A percentile compares a stretch with the other conserved stretches of the same genome.
Conservation (phyloP, 2,329 filamentous ascomycete genomes). For the Bipolaris victoriae region DNA sequence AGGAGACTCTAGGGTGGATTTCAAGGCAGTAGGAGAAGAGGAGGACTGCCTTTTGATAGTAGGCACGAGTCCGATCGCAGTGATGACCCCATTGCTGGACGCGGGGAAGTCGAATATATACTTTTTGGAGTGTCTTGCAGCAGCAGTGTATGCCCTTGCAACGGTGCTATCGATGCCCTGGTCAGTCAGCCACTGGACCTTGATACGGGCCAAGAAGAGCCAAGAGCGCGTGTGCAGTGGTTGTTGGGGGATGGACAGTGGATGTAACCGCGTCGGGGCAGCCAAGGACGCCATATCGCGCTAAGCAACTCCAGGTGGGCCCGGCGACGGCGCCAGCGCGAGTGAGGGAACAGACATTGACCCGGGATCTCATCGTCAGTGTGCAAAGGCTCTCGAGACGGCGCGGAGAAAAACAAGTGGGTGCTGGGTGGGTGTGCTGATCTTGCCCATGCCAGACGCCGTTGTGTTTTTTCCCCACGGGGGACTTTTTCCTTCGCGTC, state of each 20-base stretch:
- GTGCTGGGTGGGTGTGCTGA: conserved; percentile 24
- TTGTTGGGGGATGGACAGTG: conserved; percentile 20
- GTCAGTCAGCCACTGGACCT: conserved; percentile 29
- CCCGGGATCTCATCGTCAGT: conserved; percentile 23
- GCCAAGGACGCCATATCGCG: conserved; percentile 36
- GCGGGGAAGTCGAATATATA: conserved; percentile 29
- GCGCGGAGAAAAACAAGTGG: conserved; percentile 10
- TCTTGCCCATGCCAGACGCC: conserved; percentile 15
- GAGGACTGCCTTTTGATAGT: conserved; percentile 12
- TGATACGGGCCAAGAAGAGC: conserved; percentile 41
- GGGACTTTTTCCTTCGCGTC: conserved; percentile 17
- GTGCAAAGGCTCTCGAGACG: conserved; percentile 16
- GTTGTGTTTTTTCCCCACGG: conserved; percentile 31
- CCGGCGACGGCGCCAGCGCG: conserved; percentile 19
- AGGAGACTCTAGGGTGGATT: conserved; percentile 6
- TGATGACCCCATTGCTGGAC: conserved; percentile 11
- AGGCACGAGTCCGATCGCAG: conserved; percentile 28
- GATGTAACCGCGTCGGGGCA: conserved; percentile 32
- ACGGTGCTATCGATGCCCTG: conserved; percentile 23
- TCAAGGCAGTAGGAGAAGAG: conserved; percentile 9
- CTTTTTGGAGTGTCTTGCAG: conserved; percentile 11
- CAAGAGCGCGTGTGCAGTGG: conserved; percentile 36
- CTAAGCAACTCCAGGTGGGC: conserved; percentile 36
- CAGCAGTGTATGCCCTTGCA: conserved; percentile 16
- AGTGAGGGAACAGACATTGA: conserved; percentile 25